These are phyloP conservation scores for Phaeoacremonium minimum DNA, from an alignment of 2,329 filamentous ascomycete species.

Conservation along the genomic window DNA sequence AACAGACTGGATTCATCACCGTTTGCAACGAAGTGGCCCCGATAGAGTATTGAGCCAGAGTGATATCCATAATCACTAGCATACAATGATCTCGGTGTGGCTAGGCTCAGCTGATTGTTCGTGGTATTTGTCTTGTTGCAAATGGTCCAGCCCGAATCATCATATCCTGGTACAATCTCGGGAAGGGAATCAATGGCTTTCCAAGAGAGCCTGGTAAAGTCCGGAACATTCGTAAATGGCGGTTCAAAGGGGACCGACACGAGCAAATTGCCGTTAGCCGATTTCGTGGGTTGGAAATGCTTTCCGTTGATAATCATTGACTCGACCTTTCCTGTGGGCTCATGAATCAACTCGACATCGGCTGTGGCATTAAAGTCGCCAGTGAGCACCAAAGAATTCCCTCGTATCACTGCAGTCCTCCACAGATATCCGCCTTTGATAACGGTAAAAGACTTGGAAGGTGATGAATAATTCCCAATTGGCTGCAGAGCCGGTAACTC, in stretches of 20 bases:
- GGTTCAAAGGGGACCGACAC: conserved; percentile 37
- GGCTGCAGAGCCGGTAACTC: conserved; percentile 29
- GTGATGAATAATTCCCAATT: conserved; percentile 20
- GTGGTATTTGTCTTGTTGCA: conserved; percentile 55
- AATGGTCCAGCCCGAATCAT: conserved; percentile 62
- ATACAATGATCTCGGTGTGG: conserved; percentile 61
- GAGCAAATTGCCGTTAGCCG: conserved; percentile 42
- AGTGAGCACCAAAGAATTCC: conserved; percentile 52
- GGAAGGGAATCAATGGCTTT: conserved; percentile 67
- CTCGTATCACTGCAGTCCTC: conserved; percentile 52
- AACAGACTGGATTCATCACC: conserved; percentile 52
- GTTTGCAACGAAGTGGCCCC: conserved; percentile 58
- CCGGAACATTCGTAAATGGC: conserved; percentile 50
- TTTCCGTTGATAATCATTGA: conserved; percentile 35
- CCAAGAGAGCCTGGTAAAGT: conserved; percentile 58
- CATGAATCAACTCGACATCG: conserved; percentile 63
- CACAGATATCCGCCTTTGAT: conserved; percentile 61
- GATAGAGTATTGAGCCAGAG: conserved; percentile 59
- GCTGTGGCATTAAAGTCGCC: conserved; percentile 71
- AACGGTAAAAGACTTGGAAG: conserved; percentile 41
- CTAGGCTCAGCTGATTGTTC: conserved; percentile 53
- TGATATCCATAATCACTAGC: conserved; percentile 67
- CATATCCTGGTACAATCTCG: conserved; percentile 59
- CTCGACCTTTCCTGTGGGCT: conserved; percentile 37
- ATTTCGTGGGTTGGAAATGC: conserved; percentile 31